Evolutionary conservation across 495 filamentous ascomycete genomes (phyloP).

Genomic region (Neurospora sp.): DNA sequence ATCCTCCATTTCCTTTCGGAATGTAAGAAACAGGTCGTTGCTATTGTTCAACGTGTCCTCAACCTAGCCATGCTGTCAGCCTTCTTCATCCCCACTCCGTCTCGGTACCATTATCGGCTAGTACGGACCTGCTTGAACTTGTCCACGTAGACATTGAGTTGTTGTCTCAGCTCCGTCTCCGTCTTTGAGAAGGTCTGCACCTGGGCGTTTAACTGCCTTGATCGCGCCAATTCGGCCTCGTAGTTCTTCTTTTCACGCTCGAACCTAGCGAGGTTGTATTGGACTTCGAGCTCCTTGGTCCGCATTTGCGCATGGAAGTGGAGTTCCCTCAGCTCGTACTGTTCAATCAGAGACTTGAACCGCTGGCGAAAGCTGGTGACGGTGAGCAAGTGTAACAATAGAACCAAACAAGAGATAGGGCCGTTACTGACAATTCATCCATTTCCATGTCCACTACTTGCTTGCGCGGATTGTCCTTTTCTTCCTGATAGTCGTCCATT

Average conservation of each 20-base stretch:
- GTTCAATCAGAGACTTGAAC: constrained; percentile 88
- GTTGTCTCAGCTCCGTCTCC: constrained; percentile 82
- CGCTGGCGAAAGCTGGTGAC: constrained; percentile 64
- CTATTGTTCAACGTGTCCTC: constrained; percentile 98
- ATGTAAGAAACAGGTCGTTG: constrained; percentile 95
- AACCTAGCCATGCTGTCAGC: constrained; percentile 51
- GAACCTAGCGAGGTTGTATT: constrained; percentile 73
- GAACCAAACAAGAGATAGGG: neutral
- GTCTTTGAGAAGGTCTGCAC: constrained; percentile 95
- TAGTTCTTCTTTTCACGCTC: constrained; percentile 82
- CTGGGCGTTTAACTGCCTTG: constrained; percentile 75
- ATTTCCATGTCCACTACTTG: constrained; percentile 68
- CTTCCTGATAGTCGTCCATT: constrained; percentile 69
- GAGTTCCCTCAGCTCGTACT: constrained; percentile 87
- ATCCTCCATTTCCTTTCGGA: constrained; percentile 99
- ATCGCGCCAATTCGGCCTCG: constrained; percentile 66
- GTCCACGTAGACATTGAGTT: constrained; percentile 97
- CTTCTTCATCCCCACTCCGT: neutral
- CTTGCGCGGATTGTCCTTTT: constrained; percentile 65
- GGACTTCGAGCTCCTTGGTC: constrained; percentile 93
- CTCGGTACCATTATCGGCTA: constrained; percentile 2
- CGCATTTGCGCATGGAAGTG: constrained; percentile 84
- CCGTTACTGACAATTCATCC: constrained; percentile 66
- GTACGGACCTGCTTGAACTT: constrained; percentile 95
- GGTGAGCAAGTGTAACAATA: constrained; percentile 13